Conservation (phyloP, 1,139 yeast genomes). For the Hansenula lynferdii region DNA sequence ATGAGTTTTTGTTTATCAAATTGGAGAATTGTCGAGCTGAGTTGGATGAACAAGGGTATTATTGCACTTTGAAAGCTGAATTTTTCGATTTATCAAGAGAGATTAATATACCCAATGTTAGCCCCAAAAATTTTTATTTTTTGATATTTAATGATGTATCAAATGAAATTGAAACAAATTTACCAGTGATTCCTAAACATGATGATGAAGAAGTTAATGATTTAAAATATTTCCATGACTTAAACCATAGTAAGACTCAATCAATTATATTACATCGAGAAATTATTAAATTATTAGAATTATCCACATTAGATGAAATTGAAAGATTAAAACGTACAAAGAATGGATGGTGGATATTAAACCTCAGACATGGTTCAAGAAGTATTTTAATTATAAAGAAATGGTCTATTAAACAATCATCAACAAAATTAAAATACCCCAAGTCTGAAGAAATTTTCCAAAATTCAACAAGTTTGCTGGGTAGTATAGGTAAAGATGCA, state of each 20-base stretch:
- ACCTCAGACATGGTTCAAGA: slow-evolving; percentile 4
- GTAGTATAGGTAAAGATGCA: slow-evolving; percentile 18
- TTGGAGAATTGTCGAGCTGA: slow-evolving; percentile 13
- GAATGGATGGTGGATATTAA: slow-evolving; percentile 23
- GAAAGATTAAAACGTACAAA: slow-evolving; percentile 17
- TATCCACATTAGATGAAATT: slow-evolving; percentile 2
- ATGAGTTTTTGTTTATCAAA: slow-evolving; percentile 3
- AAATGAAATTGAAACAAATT: slow-evolving; percentile 11
- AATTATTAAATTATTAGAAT: slow-evolving; percentile 7
- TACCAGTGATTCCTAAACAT: slow-evolving; percentile 15
- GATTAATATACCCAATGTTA: background rate
- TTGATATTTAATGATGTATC: slow-evolving; percentile 7
- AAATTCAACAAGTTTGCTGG: slow-evolving; percentile 15
- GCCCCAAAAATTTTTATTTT: slow-evolving; percentile 12
- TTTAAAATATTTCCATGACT: slow-evolving; percentile 10
- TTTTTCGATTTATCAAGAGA: slow-evolving; percentile 2
- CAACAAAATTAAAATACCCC: too few relatives aligned
- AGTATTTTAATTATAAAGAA: slow-evolving; percentile 17
- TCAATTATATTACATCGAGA: slow-evolving; percentile 15
- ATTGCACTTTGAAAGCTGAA: slow-evolving; percentile 7
- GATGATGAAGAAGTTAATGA: slow-evolving; percentile 14
- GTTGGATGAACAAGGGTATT: slow-evolving; percentile 11
- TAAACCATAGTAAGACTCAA: slow-evolving; percentile 10
- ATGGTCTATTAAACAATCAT: slow-evolving; percentile 1
- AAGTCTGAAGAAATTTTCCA: background rate